Evolutionary conservation across 345 rosid genomes (phyloP).

Genomic region (Populus euphratica): DNA sequence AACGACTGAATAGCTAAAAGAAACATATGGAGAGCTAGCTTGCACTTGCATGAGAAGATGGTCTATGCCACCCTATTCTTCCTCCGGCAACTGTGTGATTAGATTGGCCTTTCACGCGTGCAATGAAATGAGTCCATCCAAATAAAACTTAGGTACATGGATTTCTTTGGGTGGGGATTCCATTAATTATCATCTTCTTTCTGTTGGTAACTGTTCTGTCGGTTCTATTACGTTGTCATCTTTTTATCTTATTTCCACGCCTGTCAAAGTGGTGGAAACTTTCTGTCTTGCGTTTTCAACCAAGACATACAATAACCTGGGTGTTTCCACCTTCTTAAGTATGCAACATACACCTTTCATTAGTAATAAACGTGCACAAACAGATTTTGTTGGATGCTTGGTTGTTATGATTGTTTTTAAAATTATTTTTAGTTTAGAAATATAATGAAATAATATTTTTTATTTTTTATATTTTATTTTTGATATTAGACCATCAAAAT

Average conservation of each 20-base stretch:
- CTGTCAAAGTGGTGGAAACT: constrained; percentile 4
- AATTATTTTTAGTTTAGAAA: too few relatives aligned
- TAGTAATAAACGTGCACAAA: too few relatives aligned
- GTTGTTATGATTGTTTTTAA: too few relatives aligned
- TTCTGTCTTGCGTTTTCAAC: background rate
- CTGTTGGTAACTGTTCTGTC: constrained; percentile 20
- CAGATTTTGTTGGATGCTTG: too few relatives aligned
- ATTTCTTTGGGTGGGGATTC: constrained; percentile 11
- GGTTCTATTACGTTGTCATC: constrained; percentile 7
- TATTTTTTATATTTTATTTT: too few relatives aligned
- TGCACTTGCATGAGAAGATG: too few relatives aligned
- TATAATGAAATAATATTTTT: too few relatives aligned
- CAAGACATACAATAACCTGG: background rate
- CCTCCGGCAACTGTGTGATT: background rate
- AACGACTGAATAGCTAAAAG: too few relatives aligned
- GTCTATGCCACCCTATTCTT: too few relatives aligned
- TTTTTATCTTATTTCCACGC: constrained; percentile 4
- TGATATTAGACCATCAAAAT: too few relatives aligned
- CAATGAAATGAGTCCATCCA: constrained; percentile 4
- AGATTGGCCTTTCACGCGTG: constrained; percentile 27
- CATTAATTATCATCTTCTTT: constrained; percentile 7
- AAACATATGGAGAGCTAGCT: too few relatives aligned
- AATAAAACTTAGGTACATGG: constrained; percentile 1
- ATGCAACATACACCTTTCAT: background rate
- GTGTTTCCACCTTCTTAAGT: background rate